Percentiles rank a stretch among this genome's conserved stretches.
phyloP scores from a whole-genome alignment of 495 filamentous ascomycete genomes.

The Penicillium herquei region DNA sequence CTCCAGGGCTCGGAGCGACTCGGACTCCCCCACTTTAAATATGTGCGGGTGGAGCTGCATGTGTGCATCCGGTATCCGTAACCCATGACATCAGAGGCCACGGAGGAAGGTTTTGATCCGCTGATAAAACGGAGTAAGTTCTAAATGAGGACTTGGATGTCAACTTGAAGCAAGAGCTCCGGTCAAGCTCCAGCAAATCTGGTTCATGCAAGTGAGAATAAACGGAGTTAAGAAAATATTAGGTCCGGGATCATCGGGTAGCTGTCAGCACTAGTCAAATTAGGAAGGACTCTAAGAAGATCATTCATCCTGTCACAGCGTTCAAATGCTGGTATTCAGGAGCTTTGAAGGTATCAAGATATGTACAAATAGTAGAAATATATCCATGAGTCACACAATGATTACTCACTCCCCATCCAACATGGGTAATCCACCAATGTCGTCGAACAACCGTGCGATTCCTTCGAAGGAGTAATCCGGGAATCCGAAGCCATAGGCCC shows the following conservation, averaged over 20 bases:
- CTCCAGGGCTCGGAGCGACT: too few species aligned
- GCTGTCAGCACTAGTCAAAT: neutral
- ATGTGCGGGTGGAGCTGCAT: too few species aligned
- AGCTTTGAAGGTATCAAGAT: neutral
- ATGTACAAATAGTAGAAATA: neutral
- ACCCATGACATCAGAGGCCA: too few species aligned
- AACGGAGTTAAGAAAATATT: neutral
- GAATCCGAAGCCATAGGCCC: constrained; percentile 42
- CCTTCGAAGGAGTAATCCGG: constrained; percentile 44
- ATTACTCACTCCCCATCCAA: constrained; percentile 23
- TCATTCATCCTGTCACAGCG: too few species aligned
- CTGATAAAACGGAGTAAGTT: neutral
- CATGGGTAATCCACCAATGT: constrained; percentile 35
- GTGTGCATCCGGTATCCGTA: too few species aligned
- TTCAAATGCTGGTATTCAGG: too few species aligned
- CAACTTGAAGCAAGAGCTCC: too few species aligned
- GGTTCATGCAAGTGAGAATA: too few species aligned
- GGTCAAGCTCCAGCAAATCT: too few species aligned
- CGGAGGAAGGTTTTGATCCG: too few species aligned
- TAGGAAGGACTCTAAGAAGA: neutral
- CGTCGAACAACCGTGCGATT: constrained; percentile 39
- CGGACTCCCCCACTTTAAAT: too few species aligned
- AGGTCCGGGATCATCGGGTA: neutral
- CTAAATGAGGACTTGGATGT: too few species aligned
- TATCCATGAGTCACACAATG: neutral